These are phyloP conservation scores for Paraphoma chrysanthemicola DNA, from an alignment of 2,329 filamentous ascomycete genomes.

Conservation along the genomic window DNA sequence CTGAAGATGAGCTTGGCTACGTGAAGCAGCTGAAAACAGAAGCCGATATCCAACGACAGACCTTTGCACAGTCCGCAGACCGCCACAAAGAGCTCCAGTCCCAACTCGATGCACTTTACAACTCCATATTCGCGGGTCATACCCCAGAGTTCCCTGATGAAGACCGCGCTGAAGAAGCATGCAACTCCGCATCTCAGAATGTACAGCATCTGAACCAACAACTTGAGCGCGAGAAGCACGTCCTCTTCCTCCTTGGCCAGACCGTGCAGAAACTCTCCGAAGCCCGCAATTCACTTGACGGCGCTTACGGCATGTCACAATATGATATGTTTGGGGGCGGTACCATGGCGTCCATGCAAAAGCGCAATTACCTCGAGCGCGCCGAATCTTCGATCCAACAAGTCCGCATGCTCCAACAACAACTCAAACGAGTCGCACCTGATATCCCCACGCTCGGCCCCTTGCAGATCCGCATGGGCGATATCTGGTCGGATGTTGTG, in stretches of 20 bases:
- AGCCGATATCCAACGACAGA: constrained; percentile 24
- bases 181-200: constrained; percentile 17
- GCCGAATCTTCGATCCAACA: constrained; percentile 55
- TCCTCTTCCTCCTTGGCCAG: constrained; percentile 34
- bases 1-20: constrained; percentile 39
- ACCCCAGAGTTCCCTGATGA: constrained; percentile 43
- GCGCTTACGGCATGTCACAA: constrained; percentile 32
- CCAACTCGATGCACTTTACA: constrained; percentile 39
- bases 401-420: constrained; percentile 46
- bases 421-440: constrained; percentile 52
- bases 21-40: constrained; percentile 29
- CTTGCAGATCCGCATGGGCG: constrained; percentile 55
- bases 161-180: constrained; percentile 34
- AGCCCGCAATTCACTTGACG: constrained; percentile 25
- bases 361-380: constrained; percentile 58
- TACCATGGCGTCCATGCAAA: constrained; percentile 59
- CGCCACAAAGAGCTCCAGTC: constrained; percentile 29
- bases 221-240: constrained; percentile 34
- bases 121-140: constrained; percentile 40
- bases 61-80: constrained; percentile 20
- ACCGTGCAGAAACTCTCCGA: constrained; percentile 26
- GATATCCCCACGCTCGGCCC: constrained; percentile 47
- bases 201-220: constrained; percentile 18
- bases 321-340: constrained; percentile 61
- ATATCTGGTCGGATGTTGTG: constrained; percentile 59